A percentile compares a stretch with the other conserved stretches of the same genome.
phyloP scores from a whole-genome alignment of 164 flowering plant species.

The Houttuynia cordata region DNA sequence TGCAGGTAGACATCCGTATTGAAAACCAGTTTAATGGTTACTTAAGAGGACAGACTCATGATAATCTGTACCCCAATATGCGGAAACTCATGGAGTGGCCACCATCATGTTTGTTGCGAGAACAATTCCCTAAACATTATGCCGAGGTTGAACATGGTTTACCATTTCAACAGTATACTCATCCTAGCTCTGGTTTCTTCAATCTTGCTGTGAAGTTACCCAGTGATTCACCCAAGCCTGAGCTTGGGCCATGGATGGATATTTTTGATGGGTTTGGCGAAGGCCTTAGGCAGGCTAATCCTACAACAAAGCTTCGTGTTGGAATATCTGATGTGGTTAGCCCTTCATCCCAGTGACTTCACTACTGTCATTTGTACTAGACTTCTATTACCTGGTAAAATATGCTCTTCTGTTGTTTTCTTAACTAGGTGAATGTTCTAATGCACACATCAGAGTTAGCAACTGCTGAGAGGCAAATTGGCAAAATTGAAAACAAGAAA shows the following conservation, averaged over 20 bases:
- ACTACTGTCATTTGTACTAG: background rate
- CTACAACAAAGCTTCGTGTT: constrained; percentile 38
- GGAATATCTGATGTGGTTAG: constrained; percentile 61
- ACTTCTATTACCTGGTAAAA: background rate
- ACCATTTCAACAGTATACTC: constrained; percentile 68
- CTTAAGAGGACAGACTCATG: constrained; percentile 27
- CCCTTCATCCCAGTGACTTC: background rate
- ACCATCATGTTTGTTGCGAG: constrained; percentile 39
- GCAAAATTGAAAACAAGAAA: constrained; percentile 31
- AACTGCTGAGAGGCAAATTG: constrained; percentile 26
- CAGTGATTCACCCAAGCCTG: constrained; percentile 23
- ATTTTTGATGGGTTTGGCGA: constrained; percentile 47
- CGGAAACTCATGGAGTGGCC: constrained; percentile 57
- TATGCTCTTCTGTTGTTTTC: background rate
- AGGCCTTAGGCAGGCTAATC: constrained; percentile 37
- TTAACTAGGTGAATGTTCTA: constrained; percentile 56
- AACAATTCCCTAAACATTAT: constrained; percentile 47
- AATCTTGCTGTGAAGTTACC: constrained; percentile 53
- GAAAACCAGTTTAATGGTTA: constrained; percentile 43
- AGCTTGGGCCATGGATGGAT: constrained; percentile 45
- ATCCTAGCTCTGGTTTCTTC: constrained; percentile 50
- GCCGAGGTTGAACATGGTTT: constrained; percentile 33
- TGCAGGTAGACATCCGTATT: constrained; percentile 49
- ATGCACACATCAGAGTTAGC: constrained; percentile 41
- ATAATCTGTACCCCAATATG: constrained; percentile 30